phyloP scores from a whole-genome alignment of 306 rosid species.

The Cajanus cajan region DNA sequence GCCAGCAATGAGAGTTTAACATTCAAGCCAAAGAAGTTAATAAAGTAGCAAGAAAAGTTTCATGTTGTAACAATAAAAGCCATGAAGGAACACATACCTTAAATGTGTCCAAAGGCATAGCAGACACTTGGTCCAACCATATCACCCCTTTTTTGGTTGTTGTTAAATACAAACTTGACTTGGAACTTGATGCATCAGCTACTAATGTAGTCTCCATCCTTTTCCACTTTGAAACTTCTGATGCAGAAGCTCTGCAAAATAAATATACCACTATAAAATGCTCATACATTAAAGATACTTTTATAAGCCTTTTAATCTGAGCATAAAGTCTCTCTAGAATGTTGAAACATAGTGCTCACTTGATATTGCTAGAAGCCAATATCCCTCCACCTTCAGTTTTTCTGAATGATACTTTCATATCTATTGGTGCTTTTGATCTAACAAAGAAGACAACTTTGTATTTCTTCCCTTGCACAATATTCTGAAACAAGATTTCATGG shows the following conservation, averaged over 20 bases:
- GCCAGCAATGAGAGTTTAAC: neutral
- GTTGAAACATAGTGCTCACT: slow-evolving; percentile 38
- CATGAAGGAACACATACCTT: slow-evolving; percentile 21
- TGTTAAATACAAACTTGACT: slow-evolving; percentile 31
- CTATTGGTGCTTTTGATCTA: slow-evolving; percentile 48
- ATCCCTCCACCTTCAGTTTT: slow-evolving; percentile 39
- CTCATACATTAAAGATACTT: neutral
- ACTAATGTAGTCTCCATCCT: slow-evolving; percentile 17
- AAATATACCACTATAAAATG: neutral
- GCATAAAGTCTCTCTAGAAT: neutral
- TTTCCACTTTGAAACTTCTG: slow-evolving; percentile 39
- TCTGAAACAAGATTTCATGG: slow-evolving; percentile 42
- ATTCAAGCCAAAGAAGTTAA: neutral
- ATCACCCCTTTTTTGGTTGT: slow-evolving; percentile 34
- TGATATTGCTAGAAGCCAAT: slow-evolving; percentile 49
- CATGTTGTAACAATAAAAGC: neutral
- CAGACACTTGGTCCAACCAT: slow-evolving; percentile 51
- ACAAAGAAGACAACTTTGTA: slow-evolving; percentile 56
- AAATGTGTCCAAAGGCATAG: slow-evolving; percentile 39
- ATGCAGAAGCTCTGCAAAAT: slow-evolving; percentile 47
- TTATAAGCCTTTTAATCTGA: neutral
- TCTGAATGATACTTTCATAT: slow-evolving; percentile 52
- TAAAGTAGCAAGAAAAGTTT: neutral
- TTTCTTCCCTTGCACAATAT: slow-evolving; percentile 57
- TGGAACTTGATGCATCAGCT: slow-evolving; percentile 13